Evolutionary conservation across 169 alveolate species (phyloP), one percentile per base, ranked within the genome.

Genomic region (Plasmodium gonderi): DNA sequence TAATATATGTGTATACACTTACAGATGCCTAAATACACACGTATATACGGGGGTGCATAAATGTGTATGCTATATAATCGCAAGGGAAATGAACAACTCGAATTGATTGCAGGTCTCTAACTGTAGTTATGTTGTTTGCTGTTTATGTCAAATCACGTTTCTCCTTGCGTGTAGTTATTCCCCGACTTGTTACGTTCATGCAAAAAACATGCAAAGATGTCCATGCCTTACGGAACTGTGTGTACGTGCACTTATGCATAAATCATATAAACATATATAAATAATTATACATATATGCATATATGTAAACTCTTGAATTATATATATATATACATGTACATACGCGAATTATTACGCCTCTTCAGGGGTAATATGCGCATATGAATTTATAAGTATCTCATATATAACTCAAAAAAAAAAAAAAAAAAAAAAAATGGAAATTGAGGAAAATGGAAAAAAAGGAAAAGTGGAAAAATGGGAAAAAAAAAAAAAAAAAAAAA

Each of bases 11-110:
- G 33, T n/a, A 54, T 54, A 11, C 23, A 17, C 23, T 36, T 12
- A 6, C 72, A 60, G 72, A 60, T 36, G 72, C 72, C n/a, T n/a
- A n/a, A n/a, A 60, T 60, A 60, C 72, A 60, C 72, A 20, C 72
- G 72, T 23, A 60, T 60, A 36, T 60, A 60, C 72, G 26, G 12
- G 36, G 9, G 72, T 36, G 26, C 26, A 60, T 36, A 60, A 26
- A n/a, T n/a, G 26, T 36, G 17, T 14, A 36, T 60, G 17, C 40
- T 14, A 60, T 36, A 60, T 23, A 60, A 60, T 14, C 17, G 36
- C 0, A 23, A n/a, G 7, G 36, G 72, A 60, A 60, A 23, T 23
- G 9, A 60, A 60, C n/a, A 3, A 36, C 33, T 29, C 9, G 72
- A 29, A 60, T 29, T 36, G 26, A 29, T 29, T 12, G 72, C 72